Evolutionary conservation across 306 rosid species (phyloP), one percentile per base, ranked within the genome.

Genomic region (Gynostemma pentaphyllum): DNA sequence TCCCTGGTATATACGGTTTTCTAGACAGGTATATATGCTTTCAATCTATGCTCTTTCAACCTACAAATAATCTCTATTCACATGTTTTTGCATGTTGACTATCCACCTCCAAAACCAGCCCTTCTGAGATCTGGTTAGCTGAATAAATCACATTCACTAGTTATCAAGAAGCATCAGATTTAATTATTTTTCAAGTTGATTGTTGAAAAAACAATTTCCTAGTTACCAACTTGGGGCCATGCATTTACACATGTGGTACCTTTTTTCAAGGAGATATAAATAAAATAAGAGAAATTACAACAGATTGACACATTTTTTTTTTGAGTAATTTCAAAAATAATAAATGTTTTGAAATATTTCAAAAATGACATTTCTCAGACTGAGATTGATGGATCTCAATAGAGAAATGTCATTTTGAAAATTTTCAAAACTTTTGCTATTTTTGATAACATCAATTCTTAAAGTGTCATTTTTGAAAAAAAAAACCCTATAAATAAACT

Each of bases 11-110:
- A 0, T 77, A 30, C 80, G 85, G 67, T 69, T 72, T 70, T 46
- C 80, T 15, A 79, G 86, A 74, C 77, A 76, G 94, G 97, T 87
- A 81, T 68, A 22, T 87, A 81, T 68, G 16, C 67, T 12, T 41
- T 21, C 16, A 9, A 54, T 54, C 62, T 54, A n/a, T 54, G 5
- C 60, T 30, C 14, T 16, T 11, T 32, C 13, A 29, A 28, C 23
- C 11, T 29, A 39, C 11, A 39, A 39, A 39, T 39, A 3, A 10
- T 39, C 44, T 7, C 0, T 1, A 9, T 4, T 9, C 39, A 8
- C 2, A 39, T 39, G 44, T 3, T 39, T 39, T 39, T 39, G 44
- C 9, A 39, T 14, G 2, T 39, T 39, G 13, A 9, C 13, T 2
- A 39, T 10, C 44, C 9, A 39, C 44, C 44, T 39, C 44, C 12